Evolutionary conservation across 1,139 yeast genomes (phyloP).

Genomic region (Pichia sp.): DNA sequence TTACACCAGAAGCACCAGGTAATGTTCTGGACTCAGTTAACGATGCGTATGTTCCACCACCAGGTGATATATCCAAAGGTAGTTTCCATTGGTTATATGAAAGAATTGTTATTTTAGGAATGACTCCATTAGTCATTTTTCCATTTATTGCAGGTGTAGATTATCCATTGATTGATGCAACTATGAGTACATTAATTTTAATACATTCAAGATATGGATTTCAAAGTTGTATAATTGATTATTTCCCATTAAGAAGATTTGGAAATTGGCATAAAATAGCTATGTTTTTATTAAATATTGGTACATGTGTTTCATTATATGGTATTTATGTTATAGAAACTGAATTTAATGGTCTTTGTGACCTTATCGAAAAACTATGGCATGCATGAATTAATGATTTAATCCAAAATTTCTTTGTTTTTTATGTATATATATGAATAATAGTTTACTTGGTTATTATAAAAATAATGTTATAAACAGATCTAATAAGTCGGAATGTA

Average conservation of each 20-base stretch:
- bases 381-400: conserved; percentile 1
- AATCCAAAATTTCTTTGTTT: not conserved
- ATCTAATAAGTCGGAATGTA: not conserved
- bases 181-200: conserved; percentile 49
- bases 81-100: conserved; percentile 72
- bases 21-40: conserved; percentile 68
- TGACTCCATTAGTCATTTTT: conserved; percentile 58
- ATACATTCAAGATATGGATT: conserved; percentile 67
- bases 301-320: conserved; percentile 55
- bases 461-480: no score
- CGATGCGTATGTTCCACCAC: conserved; percentile 63
- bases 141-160: conserved; percentile 56
- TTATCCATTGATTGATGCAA: conserved; percentile 49
- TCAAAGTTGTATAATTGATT: conserved; percentile 74
- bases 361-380: conserved; percentile 16
- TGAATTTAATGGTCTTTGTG: conserved; percentile 37
- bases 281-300: conserved; percentile 53
- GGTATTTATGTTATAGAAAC: conserved; percentile 69
- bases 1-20: conserved; percentile 42
- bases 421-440: not conserved
- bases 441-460: no score
- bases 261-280: conserved; percentile 63
- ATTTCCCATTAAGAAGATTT: conserved; percentile 67
- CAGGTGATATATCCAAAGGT: conserved; percentile 50
- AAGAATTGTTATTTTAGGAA: conserved; percentile 48